phyloP scores from a whole-genome alignment of 1,139 yeast species.

The Pneumocystis sp. region DNA sequence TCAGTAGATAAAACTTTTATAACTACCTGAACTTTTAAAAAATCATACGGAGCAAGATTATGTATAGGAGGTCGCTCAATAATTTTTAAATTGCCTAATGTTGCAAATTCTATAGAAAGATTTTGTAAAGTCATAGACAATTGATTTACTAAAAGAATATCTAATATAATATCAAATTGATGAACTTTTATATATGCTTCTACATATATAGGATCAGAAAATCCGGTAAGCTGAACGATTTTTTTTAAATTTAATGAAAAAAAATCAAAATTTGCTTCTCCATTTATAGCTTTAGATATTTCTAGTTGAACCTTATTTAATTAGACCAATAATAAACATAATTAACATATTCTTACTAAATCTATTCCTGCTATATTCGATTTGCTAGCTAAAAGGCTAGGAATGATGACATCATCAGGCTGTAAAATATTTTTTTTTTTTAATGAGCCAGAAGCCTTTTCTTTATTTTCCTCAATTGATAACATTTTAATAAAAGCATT shows the following conservation, averaged over 20 bases:
- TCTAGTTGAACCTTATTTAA: conserved; percentile 29
- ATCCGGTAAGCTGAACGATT: conserved; percentile 88
- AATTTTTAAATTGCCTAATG: conserved; percentile 88
- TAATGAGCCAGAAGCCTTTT: conserved; percentile 43
- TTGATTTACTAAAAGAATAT: conserved; percentile 87
- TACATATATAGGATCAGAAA: conserved; percentile 94
- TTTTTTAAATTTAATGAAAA: conserved; percentile 67
- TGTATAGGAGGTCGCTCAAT: conserved; percentile 87
- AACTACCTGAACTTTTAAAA: conserved; percentile 77
- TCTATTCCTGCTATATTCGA: neutral
- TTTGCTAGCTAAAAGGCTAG: conserved; percentile 63
- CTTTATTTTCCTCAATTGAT: conserved; percentile 35
- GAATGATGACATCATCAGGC: conserved; percentile 65
- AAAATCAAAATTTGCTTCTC: conserved; percentile 38
- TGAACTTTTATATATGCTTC: conserved; percentile 92
- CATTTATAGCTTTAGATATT: conserved; percentile 30
- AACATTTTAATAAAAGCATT: conserved; percentile 64
- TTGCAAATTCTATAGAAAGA: conserved; percentile 86
- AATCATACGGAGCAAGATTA: conserved; percentile 91
- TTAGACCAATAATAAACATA: neutral
- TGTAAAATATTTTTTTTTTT: conserved; percentile 58
- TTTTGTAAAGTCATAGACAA: conserved; percentile 83
- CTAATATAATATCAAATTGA: conserved; percentile 90
- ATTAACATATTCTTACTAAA: neutral
- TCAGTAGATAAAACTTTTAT: conserved; percentile 94